Percentiles rank a stretch among this genome's conserved stretches.
These are phyloP conservation scores for Sphagnum fallax DNA, from an alignment of 228 moss, liverwort and hornwort genomes.

Conservation along the genomic window DNA sequence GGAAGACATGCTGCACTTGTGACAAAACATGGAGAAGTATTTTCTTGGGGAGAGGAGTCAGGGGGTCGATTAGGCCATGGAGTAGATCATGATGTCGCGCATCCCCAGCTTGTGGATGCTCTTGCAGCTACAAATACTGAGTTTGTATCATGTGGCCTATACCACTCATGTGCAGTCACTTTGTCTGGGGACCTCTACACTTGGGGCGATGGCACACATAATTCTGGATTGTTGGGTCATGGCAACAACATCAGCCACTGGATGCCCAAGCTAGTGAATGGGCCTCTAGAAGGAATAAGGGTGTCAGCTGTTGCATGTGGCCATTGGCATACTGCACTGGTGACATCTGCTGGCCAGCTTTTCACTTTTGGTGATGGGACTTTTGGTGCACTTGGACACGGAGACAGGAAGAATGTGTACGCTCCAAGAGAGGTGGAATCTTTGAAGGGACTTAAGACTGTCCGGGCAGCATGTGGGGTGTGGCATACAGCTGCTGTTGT, in stretches of 20 bases:
- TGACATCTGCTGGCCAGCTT: conserved; percentile 87
- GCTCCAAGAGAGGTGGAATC: conserved; percentile 95
- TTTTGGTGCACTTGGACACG: conserved; percentile 94
- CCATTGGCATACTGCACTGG: conserved; percentile 97
- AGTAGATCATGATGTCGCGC: conserved; percentile 81
- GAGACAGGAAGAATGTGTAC: conserved; percentile 74
- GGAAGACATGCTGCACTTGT: conserved; percentile 84
- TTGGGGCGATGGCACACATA: conserved; percentile 99
- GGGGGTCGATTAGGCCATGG: conserved; percentile 96
- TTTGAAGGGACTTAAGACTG: conserved; percentile 90
- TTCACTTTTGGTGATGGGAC: conserved; percentile 98
- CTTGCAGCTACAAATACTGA: conserved; percentile 80
- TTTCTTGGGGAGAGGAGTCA: conserved; percentile 95
- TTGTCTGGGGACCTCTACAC: conserved; percentile 92
- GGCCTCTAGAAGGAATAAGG: conserved; percentile 77
- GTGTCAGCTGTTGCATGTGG: conserved; percentile 92
- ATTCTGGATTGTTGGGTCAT: conserved; percentile 92
- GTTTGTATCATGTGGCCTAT: conserved; percentile 91
- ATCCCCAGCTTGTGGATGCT: conserved; percentile 92
- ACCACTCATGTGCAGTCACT: conserved; percentile 85
- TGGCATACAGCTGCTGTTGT: conserved; percentile 99
- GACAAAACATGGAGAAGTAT: conserved; percentile 93
- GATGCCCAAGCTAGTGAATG: conserved; percentile 97
- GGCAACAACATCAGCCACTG: conserved; percentile 97
- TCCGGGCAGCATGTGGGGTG: conserved; percentile 90